A percentile compares a stretch with the other conserved stretches of the same genome.
Conservation (phyloP, 2,329 filamentous ascomycete species). For the Paecilomyces sp. region DNA sequence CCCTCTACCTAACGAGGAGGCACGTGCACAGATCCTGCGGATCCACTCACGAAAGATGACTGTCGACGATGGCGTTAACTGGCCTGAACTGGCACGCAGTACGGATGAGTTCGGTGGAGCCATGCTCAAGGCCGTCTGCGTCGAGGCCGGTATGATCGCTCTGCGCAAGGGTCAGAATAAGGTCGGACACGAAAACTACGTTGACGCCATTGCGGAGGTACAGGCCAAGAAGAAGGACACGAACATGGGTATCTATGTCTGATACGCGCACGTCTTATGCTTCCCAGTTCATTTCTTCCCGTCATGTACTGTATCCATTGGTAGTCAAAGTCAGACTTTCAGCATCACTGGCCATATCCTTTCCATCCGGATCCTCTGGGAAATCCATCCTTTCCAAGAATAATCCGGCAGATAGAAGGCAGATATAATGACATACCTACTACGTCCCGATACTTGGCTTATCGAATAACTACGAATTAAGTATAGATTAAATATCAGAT, state of each 20-base stretch:
- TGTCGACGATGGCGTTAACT: conserved; percentile 87
- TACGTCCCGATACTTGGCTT: not conserved
- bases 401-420: not conserved
- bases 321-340: conserved; percentile 1
- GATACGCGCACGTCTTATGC: conserved; percentile 6
- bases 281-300: not conserved
- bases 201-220: conserved; percentile 95
- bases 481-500: not conserved
- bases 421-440: not conserved
- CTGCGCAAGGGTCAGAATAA: conserved; percentile 90
- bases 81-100: conserved; percentile 88
- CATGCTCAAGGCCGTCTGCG: conserved; percentile 96
- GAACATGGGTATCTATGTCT: conserved; percentile 39
- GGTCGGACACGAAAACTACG: conserved; percentile 96
- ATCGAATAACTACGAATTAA: not conserved
- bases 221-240: conserved; percentile 82
- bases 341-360: not conserved
- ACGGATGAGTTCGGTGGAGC: conserved; percentile 98
- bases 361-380: not conserved
- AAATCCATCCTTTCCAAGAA: not conserved
- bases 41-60: conserved; percentile 99
- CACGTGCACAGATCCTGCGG: conserved; percentile 89
- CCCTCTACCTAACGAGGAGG: conserved; percentile 94
- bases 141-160: conserved; percentile 98
- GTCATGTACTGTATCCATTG: conserved; percentile 7